Evolutionary conservation across 768 basidiomycete species (phyloP).

Genomic region (Russula olivacea): DNA sequence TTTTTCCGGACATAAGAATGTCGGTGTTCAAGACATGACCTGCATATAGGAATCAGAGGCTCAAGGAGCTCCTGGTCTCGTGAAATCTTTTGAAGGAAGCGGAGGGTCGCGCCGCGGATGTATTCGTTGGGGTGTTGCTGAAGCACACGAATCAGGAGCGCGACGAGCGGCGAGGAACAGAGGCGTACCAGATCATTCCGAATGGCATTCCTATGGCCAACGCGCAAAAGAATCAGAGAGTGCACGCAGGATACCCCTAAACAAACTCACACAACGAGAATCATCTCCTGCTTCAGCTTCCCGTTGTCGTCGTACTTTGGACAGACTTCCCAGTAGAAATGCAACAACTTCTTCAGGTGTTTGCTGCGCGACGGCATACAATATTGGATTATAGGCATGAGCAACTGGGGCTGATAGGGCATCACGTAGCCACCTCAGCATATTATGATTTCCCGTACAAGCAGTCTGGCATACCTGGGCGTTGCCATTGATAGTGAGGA

Average conservation of each 20-base stretch:
- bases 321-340: conserved; percentile 97
- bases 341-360: conserved; percentile 92
- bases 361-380: conserved; percentile 94
- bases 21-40: conserved; percentile 92
- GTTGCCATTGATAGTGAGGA: conserved; percentile 92
- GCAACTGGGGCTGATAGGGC: conserved; percentile 61
- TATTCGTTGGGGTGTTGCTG: conserved; percentile 99
- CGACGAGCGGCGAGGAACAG: background rate
- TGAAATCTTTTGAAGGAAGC: conserved; percentile 92
- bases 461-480: conserved; percentile 56
- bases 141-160: conserved; percentile 10
- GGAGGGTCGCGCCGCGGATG: conserved; percentile 94
- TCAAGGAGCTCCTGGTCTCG: conserved; percentile 92
- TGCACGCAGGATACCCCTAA: conserved; percentile 13
- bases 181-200: conserved; percentile 87
- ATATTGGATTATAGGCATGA: conserved; percentile 99
- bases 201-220: conserved; percentile 73
- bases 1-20: conserved; percentile 98
- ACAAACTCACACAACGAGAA: conserved; percentile 83
- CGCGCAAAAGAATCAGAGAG: background rate
- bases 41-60: conserved; percentile 89
- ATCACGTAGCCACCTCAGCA: background rate
- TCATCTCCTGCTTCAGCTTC: conserved; percentile 99
- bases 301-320: conserved; percentile 96
- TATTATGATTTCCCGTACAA: background rate